Conservation (phyloP, 768 basidiomycete genomes). For the Podaxis rugospora region DNA sequence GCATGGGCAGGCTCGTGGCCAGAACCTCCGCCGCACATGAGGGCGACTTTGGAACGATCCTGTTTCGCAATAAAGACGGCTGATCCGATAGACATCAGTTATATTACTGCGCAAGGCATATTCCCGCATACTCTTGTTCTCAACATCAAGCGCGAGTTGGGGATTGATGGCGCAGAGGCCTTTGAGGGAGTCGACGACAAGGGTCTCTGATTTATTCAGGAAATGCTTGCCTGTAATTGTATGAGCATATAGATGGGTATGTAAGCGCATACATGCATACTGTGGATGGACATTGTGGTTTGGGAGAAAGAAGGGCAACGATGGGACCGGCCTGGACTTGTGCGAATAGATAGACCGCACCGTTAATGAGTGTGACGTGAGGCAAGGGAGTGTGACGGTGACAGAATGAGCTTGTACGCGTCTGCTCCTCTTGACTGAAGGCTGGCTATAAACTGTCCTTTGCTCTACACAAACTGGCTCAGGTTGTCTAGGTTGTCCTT, state of each 20-base stretch:
- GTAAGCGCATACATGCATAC: constrained; percentile 16
- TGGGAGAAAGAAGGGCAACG: constrained; percentile 8
- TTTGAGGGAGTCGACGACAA: constrained; percentile 75
- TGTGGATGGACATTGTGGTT: constrained; percentile 34
- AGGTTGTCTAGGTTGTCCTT: not conserved
- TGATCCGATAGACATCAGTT: constrained; percentile 21
- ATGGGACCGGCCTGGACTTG: not conserved
- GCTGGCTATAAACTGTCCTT: constrained; percentile 6
- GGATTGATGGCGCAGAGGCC: constrained; percentile 74
- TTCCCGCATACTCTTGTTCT: constrained; percentile 56
- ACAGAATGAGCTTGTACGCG: constrained; percentile 7
- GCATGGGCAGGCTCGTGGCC: constrained; percentile 93
- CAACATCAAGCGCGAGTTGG: constrained; percentile 60
- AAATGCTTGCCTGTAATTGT: constrained; percentile 62
- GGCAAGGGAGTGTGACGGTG: constrained; percentile 7
- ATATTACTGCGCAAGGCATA: not conserved
- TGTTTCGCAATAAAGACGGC: constrained; percentile 59
- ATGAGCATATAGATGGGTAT: not conserved
- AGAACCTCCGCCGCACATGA: constrained; percentile 81
- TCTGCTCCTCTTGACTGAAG: constrained; percentile 10
- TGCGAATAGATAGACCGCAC: not conserved
- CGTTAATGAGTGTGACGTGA: constrained; percentile 3
- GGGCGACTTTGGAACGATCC: constrained; percentile 63
- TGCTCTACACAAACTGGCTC: not conserved
- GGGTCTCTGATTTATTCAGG: constrained; percentile 59